A percentile compares a stretch with the other conserved stretches of the same genome.
These are phyloP conservation scores for Pulveroboletus sp. DNA, from an alignment of 768 basidiomycete species.

Conservation along the genomic window DNA sequence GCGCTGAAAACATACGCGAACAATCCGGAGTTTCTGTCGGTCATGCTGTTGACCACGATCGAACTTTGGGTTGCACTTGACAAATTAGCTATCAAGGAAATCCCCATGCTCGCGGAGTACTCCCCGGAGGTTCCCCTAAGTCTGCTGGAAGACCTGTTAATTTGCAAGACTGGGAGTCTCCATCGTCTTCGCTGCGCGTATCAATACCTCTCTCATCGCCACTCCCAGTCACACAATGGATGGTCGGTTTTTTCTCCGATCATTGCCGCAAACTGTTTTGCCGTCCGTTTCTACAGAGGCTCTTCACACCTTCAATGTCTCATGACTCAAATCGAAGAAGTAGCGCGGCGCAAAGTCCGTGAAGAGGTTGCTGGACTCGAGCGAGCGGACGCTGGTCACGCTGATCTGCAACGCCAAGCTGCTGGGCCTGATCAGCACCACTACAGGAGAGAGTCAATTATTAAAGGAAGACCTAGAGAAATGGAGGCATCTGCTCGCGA, in stretches of 20 bases:
- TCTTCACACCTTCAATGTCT: constrained; percentile 25
- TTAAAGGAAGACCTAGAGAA: not conserved
- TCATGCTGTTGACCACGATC: constrained; percentile 37
- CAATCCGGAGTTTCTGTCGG: constrained; percentile 37
- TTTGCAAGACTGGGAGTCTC: constrained; percentile 28
- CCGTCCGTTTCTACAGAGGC: constrained; percentile 31
- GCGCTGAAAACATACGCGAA: constrained; percentile 25
- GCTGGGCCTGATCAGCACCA: not conserved
- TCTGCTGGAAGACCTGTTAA: constrained; percentile 27
- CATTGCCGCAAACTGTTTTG: constrained; percentile 22
- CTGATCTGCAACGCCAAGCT: constrained; percentile 9
- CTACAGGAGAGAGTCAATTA: too few relatives aligned
- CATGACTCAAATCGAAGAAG: constrained; percentile 27
- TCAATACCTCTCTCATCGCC: constrained; percentile 33
- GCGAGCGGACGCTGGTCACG: constrained; percentile 18
- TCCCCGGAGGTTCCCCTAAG: constrained; percentile 30
- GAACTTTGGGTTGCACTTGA: constrained; percentile 39
- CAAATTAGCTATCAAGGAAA: constrained; percentile 15
- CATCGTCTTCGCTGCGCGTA: constrained; percentile 26
- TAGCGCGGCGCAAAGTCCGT: constrained; percentile 17
- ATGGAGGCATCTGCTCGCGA: constrained; percentile 38
- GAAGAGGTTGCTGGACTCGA: constrained; percentile 31
- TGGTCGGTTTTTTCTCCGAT: constrained; percentile 34
- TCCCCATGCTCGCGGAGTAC: constrained; percentile 29
- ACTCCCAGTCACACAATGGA: constrained; percentile 5